A percentile compares a stretch with the other conserved stretches of the same genome.
phyloP scores from a whole-genome alignment of 75 land plant genomes.

The Chamaecyparis obtusa region DNA sequence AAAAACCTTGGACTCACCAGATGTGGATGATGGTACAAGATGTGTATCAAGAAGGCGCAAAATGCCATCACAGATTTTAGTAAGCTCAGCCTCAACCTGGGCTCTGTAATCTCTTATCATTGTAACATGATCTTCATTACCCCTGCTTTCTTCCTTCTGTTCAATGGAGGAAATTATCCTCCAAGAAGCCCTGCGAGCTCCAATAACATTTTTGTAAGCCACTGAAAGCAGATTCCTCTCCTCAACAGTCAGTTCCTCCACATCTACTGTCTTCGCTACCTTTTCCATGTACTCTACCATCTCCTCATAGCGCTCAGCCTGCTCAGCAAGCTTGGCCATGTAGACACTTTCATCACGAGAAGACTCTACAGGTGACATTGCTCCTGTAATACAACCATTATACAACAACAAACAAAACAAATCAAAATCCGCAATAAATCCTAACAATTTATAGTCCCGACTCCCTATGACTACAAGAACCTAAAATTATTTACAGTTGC shows the following conservation, averaged over 20 bases:
- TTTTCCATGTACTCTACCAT: constrained; percentile 41
- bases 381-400: not conserved
- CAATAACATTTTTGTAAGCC: constrained; percentile 67
- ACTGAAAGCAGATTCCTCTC: constrained; percentile 64
- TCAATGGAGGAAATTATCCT: constrained; percentile 60
- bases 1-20: constrained; percentile 68
- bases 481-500: not conserved
- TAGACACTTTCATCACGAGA: constrained; percentile 51
- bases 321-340: constrained; percentile 64
- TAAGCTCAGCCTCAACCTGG: constrained; percentile 59
- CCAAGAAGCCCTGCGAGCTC: constrained; percentile 63
- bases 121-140: constrained; percentile 59
- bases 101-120: constrained; percentile 51
- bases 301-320: constrained; percentile 58
- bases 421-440: not conserved
- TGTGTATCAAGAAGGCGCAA: constrained; percentile 44
- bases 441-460: not conserved
- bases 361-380: not conserved
- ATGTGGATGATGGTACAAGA: constrained; percentile 49
- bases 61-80: constrained; percentile 52
- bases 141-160: constrained; percentile 68
- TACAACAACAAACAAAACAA: not conserved
- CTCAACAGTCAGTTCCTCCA: constrained; percentile 57
- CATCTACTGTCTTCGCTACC: constrained; percentile 39
- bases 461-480: not conserved